A percentile compares a stretch with the other conserved stretches of the same genome.
Evolutionary conservation across 2,329 filamentous ascomycete species (phyloP).

Genomic region (Nannizzia gypsea): DNA sequence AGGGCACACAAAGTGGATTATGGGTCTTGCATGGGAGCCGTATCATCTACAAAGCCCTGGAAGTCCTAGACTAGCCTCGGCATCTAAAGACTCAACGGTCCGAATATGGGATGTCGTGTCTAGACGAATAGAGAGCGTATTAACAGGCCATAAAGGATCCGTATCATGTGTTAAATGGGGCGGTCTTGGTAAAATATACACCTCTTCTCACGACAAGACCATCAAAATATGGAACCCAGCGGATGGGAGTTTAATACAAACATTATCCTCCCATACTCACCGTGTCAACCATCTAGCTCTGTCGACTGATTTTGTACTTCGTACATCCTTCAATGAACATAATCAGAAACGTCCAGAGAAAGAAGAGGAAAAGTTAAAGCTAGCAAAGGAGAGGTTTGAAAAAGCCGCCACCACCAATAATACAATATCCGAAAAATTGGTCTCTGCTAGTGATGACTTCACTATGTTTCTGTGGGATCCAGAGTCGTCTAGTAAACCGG

Average conservation of each 20-base stretch:
- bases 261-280: constrained; percentile 70
- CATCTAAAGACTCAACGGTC: constrained; percentile 80
- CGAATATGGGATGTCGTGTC: constrained; percentile 76
- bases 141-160: constrained; percentile 78
- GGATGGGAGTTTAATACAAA: constrained; percentile 68
- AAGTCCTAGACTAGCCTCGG: constrained; percentile 70
- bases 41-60: constrained; percentile 68
- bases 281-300: constrained; percentile 93
- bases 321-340: constrained; percentile 81
- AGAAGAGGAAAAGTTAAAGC: constrained; percentile 57
- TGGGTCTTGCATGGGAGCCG: constrained; percentile 81
- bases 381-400: constrained; percentile 72
- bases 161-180: constrained; percentile 93
- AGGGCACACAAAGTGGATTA: constrained; percentile 83
- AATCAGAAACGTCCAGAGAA: constrained; percentile 56
- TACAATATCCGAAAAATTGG: constrained; percentile 67
- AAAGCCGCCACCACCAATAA: constrained; percentile 69
- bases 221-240: constrained; percentile 80
- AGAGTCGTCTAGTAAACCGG: constrained; percentile 61
- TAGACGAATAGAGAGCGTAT: constrained; percentile 64
- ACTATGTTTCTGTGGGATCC: constrained; percentile 96
- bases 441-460: constrained; percentile 88
- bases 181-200: constrained; percentile 74
- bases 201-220: constrained; percentile 79
- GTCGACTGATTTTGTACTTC: constrained; percentile 79